Conservation (phyloP, 1,139 yeast genomes). For the Wickerhamomyces sp. region DNA sequence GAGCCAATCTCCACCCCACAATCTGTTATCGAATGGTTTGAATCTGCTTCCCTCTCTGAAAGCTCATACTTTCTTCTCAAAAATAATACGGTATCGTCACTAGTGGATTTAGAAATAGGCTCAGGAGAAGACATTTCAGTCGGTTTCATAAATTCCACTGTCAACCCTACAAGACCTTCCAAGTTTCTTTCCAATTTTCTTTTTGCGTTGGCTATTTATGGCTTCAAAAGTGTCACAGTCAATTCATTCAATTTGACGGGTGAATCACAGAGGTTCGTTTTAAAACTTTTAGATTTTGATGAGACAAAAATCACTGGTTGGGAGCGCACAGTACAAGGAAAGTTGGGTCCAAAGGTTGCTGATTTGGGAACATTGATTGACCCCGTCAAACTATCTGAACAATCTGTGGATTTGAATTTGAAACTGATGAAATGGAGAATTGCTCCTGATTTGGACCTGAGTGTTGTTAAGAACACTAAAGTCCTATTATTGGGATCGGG, state of each 20-base stretch:
- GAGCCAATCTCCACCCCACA: conserved; percentile 8
- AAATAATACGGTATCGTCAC: conserved; percentile 11
- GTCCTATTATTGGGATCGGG: conserved; percentile 92
- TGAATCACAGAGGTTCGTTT: conserved; percentile 22
- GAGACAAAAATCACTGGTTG: conserved; percentile 61
- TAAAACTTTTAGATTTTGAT: conserved; percentile 11
- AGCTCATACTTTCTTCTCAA: conserved; percentile 22
- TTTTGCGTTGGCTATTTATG: conserved; percentile 41
- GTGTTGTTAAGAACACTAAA: conserved; percentile 49
- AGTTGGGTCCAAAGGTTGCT: conserved; percentile 74
- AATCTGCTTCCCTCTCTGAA: conserved; percentile 8
- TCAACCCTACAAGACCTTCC: conserved; percentile 45
- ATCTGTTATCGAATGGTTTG: conserved; percentile 13
- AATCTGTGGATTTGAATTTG: conserved; percentile 85
- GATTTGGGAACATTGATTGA: conserved; percentile 77
- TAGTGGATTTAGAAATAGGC: conserved; percentile 14
- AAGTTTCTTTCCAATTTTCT: conserved; percentile 64
- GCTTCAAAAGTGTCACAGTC: conserved; percentile 36
- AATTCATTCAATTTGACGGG: conserved; percentile 30
- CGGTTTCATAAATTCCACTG: conserved; percentile 60
- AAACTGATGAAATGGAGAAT: conserved; percentile 96
- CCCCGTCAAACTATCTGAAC: conserved; percentile 78
- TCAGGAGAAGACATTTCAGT: conserved; percentile 25
- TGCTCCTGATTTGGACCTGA: conserved; percentile 75
- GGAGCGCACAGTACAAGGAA: conserved; percentile 77